Evolutionary conservation across 2,329 filamentous ascomycete species (phyloP).

Genomic region (Alternaria triticimaculans): DNA sequence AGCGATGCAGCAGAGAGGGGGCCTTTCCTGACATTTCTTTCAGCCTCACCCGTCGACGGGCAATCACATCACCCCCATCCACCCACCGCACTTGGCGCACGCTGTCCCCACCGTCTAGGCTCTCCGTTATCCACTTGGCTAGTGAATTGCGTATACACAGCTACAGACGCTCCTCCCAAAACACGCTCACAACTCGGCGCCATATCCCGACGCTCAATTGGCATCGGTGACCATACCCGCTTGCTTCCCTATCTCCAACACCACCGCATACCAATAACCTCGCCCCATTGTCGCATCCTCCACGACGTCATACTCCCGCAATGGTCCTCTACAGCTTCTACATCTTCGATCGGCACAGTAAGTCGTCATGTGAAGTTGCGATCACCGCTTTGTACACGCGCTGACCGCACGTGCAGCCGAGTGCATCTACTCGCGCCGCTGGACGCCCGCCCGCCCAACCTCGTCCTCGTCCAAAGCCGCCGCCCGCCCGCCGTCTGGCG

Average conservation of each 20-base stretch:
- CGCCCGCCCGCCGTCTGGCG: slow-evolving; percentile 57
- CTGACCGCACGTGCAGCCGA: slow-evolving; percentile 69
- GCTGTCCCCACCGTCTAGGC: background rate
- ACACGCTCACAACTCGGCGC: background rate
- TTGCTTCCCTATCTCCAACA: slow-evolving; percentile 6
- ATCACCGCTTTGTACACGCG: background rate
- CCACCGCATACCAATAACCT: background rate
- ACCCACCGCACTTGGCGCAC: slow-evolving; percentile 2
- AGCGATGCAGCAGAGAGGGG: slow-evolving; percentile 12
- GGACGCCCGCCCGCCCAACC: slow-evolving; percentile 64
- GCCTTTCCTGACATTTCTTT: slow-evolving; percentile 12
- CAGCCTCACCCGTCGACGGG: slow-evolving; percentile 17
- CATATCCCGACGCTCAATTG: background rate
- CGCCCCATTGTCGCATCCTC: background rate
- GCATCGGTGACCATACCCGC: background rate
- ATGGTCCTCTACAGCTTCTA: slow-evolving; percentile 99
- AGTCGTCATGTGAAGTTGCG: slow-evolving; percentile 35
- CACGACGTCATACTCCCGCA: slow-evolving; percentile 12
- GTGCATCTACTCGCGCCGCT: slow-evolving; percentile 93
- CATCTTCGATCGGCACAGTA: slow-evolving; percentile 99
- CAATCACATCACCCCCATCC: background rate
- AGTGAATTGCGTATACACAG: background rate
- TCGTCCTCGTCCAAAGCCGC: slow-evolving; percentile 53
- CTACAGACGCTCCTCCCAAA: background rate
- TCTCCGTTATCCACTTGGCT: background rate